phyloP scores from a whole-genome alignment of 2,329 filamentous ascomycete species.

The Aureobasidium sp. region DNA sequence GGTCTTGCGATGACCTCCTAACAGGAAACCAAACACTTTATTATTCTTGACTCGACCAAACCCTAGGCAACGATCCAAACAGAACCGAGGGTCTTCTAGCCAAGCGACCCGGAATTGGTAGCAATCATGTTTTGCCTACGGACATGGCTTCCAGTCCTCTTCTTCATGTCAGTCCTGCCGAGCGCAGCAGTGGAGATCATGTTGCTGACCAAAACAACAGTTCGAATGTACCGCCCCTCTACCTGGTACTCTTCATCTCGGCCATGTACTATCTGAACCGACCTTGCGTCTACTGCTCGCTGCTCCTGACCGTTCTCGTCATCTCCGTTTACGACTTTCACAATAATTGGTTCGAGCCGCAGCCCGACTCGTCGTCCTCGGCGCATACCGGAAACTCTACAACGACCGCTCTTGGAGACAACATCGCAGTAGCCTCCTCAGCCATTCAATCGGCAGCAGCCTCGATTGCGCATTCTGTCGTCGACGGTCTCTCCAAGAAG shows the following conservation, averaged over 20 bases:
- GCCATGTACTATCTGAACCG: conserved; percentile 95
- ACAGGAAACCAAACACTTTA: background rate
- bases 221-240: conserved; percentile 43
- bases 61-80: background rate
- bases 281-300: conserved; percentile 95
- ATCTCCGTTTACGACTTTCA: conserved; percentile 90
- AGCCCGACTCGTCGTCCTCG: conserved; percentile 34
- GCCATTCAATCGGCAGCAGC: conserved; percentile 63
- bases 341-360: conserved; percentile 90
- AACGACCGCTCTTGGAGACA: conserved; percentile 54
- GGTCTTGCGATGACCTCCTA: background rate
- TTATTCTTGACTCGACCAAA: background rate
- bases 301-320: conserved; percentile 91
- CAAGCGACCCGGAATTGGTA: background rate
- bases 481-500: conserved; percentile 51
- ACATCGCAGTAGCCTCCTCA: conserved; percentile 44
- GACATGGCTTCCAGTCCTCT: conserved; percentile 47
- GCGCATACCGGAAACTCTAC: conserved; percentile 18
- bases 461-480: conserved; percentile 59
- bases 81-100: background rate
- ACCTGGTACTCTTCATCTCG: conserved; percentile 54
- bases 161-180: conserved; percentile 42
- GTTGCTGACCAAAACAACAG: conserved; percentile 25
- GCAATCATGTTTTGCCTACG: conserved; percentile 58
- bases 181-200: background rate